Percentiles rank a stretch among this genome's conserved stretches.
Conservation (phyloP, 441 rosid species). For the Erysimum pusillum region DNA sequence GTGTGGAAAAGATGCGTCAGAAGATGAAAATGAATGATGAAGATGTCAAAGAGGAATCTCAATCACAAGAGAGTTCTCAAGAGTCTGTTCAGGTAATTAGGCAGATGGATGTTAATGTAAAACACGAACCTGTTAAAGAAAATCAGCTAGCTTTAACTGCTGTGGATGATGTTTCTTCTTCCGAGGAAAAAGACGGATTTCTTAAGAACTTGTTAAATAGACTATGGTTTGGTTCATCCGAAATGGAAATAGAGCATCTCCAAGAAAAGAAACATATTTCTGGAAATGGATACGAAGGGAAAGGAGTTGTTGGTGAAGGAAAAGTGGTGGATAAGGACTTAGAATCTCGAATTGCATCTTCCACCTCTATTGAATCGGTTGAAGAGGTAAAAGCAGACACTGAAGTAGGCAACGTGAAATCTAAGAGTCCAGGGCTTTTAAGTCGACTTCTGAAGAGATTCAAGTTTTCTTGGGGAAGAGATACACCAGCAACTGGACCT, state of each 20-base stretch:
- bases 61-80: slow-evolving; percentile 31
- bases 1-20: slow-evolving; percentile 39
- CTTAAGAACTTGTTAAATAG: slow-evolving; percentile 47
- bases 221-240: slow-evolving; percentile 56
- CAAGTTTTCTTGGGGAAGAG: slow-evolving; percentile 47
- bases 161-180: neutral
- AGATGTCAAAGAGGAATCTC: slow-evolving; percentile 27
- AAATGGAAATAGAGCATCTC: slow-evolving; percentile 20
- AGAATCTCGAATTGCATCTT: slow-evolving; percentile 33
- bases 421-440: slow-evolving; percentile 46
- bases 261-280: slow-evolving; percentile 29
- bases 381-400: slow-evolving; percentile 39
- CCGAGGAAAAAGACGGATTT: neutral
- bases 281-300: slow-evolving; percentile 37
- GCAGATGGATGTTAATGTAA: slow-evolving; percentile 33
- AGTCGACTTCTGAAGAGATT: slow-evolving; percentile 50
- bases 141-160: neutral
- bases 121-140: slow-evolving; percentile 25
- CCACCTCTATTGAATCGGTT: slow-evolving; percentile 39
- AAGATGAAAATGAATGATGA: slow-evolving; percentile 32
- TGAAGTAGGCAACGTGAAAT: slow-evolving; percentile 40
- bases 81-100: slow-evolving; percentile 25
- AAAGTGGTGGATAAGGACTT: slow-evolving; percentile 39
- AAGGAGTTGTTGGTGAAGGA: slow-evolving; percentile 30
- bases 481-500: slow-evolving; percentile 43